These are phyloP conservation scores for Sclerotiophoma versabilis DNA, from an alignment of 2,329 filamentous ascomycete species.

Conservation along the genomic window DNA sequence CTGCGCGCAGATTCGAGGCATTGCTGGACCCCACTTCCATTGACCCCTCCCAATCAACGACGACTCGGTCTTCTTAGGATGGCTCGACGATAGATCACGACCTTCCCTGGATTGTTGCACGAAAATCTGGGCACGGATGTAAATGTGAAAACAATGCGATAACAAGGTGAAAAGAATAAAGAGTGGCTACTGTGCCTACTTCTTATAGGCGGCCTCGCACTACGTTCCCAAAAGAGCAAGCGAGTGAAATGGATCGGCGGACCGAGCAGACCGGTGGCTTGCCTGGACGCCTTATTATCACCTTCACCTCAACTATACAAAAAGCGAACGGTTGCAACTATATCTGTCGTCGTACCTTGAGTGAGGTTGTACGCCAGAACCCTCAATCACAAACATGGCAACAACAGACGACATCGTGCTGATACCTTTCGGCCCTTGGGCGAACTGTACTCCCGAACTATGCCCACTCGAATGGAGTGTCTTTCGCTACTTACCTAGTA, in stretches of 20 bases:
- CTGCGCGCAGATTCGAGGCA: not conserved
- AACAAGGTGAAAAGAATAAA: not conserved
- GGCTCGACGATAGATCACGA: not conserved
- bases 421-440: conserved; percentile 1
- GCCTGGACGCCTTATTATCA: not conserved
- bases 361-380: not conserved
- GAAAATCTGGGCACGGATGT: not conserved
- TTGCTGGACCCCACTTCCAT: no score
- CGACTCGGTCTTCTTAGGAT: not conserved
- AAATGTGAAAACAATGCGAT: not conserved
- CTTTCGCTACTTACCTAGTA: conserved; percentile 14
- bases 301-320: not conserved
- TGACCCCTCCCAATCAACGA: not conserved
- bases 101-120: not conserved
- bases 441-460: conserved; percentile 20
- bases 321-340: not conserved
- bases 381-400: not conserved
- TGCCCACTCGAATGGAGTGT: conserved; percentile 12
- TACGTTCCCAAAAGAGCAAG: not conserved
- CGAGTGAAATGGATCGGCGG: not conserved
- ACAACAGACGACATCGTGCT: not conserved
- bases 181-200: not conserved
- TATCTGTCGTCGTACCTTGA: not conserved
- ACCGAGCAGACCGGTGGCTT: conserved; percentile 1
- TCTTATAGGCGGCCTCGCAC: conserved; percentile 1